Conservation (phyloP, 2,329 filamentous ascomycete species). For the Anisogramma anomala region DNA sequence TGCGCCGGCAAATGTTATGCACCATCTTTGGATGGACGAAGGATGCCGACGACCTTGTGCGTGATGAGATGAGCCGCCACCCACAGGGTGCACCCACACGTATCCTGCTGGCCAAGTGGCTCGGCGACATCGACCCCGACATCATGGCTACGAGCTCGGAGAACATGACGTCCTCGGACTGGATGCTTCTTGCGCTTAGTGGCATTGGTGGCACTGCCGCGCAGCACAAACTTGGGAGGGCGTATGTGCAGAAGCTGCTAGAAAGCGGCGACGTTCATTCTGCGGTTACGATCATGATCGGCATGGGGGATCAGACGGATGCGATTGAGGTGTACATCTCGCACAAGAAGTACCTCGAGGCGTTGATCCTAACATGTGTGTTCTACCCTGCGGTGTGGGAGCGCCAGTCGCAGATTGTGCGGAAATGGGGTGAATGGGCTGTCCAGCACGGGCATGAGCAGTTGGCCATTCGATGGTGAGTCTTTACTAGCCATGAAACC, state of each 20-base stretch:
- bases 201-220: conserved; percentile 69
- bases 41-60: conserved; percentile 68
- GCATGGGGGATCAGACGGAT: conserved; percentile 84
- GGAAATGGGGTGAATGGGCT: conserved; percentile 91
- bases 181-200: conserved; percentile 90
- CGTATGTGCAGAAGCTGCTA: conserved; percentile 80
- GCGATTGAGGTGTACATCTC: conserved; percentile 95
- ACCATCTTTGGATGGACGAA: conserved; percentile 93
- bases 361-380: conserved; percentile 75
- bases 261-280: conserved; percentile 86
- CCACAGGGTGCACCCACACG: conserved; percentile 61
- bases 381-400: conserved; percentile 82
- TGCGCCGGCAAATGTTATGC: conserved; percentile 81
- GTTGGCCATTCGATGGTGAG: conserved; percentile 70
- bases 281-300: conserved; percentile 83
- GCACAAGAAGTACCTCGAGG: conserved; percentile 84
- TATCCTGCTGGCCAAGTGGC: conserved; percentile 83
- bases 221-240: conserved; percentile 80
- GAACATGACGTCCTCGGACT: conserved; percentile 86
- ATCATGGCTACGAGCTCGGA: conserved; percentile 69
- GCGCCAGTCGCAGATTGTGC: conserved; percentile 72
- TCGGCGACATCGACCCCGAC: conserved; percentile 74
- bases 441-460: conserved; percentile 79
- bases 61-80: conserved; percentile 73
- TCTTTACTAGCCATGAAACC: conserved; percentile 8